These are phyloP conservation scores for Jacaranda copaia DNA, from an alignment of 257 asterid species.

Conservation along the genomic window DNA sequence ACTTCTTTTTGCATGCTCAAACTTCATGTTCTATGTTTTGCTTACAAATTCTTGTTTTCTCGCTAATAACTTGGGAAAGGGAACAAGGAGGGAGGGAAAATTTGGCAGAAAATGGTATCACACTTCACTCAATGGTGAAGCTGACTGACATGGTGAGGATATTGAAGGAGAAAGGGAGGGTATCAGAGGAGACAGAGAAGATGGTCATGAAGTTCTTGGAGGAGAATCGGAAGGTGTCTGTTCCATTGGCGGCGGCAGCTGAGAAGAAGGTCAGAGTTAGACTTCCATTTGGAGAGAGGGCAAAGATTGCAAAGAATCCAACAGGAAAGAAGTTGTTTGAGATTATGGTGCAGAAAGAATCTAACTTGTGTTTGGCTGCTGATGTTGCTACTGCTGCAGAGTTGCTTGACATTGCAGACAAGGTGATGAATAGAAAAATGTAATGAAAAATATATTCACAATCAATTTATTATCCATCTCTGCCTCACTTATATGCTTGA, in stretches of 20 bases:
- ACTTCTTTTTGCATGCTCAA: conserved; percentile 1
- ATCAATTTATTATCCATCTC: conserved; percentile 11
- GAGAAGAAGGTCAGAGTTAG: conserved; percentile 52
- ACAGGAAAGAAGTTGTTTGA: conserved; percentile 93
- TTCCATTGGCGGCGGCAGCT: conserved; percentile 47
- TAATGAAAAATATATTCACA: background rate
- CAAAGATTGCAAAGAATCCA: conserved; percentile 77
- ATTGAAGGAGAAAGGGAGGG: conserved; percentile 86
- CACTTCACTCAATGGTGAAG: conserved; percentile 89
- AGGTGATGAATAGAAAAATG: conserved; percentile 54
- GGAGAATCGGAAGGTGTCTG: conserved; percentile 80
- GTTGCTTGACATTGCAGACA: conserved; percentile 90
- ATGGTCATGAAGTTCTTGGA: conserved; percentile 81
- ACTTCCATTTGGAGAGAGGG: conserved; percentile 82
- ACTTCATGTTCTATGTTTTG: background rate
- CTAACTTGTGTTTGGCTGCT: conserved; percentile 95
- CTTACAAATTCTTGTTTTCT: conserved; percentile 23
- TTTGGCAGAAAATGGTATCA: conserved; percentile 86
- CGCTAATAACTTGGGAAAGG: conserved; percentile 51
- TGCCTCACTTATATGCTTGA: conserved; percentile 9
- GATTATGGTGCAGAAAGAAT: conserved; percentile 83
- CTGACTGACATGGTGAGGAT: conserved; percentile 89
- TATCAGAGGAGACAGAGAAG: conserved; percentile 86
- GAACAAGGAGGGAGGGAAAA: conserved; percentile 98
- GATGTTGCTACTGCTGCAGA: conserved; percentile 94